Conservation (phyloP, 2,329 filamentous ascomycete genomes). For the Diaporthe sp. region DNA sequence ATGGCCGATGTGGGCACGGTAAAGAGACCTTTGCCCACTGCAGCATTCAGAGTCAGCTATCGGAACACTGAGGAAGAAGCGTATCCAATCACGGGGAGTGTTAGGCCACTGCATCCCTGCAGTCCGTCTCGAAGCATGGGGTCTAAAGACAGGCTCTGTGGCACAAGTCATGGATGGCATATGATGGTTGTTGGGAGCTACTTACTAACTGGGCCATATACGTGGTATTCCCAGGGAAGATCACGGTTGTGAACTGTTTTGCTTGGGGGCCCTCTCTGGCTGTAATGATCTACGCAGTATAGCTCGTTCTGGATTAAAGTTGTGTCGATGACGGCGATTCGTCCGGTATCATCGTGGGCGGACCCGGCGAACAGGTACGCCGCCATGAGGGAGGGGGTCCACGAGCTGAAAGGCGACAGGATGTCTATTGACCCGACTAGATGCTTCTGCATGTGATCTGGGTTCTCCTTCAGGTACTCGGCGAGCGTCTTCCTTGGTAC, state of each 20-base stretch:
- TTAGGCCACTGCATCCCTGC: not conserved
- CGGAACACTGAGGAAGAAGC: no score
- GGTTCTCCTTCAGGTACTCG: not conserved
- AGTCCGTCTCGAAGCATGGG: not conserved
- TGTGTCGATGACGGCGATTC: conserved; percentile 8
- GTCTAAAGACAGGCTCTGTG: not conserved
- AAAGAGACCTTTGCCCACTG: conserved; percentile 1
- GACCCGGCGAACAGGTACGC: not conserved
- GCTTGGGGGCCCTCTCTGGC: not conserved
- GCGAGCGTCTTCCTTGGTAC: not conserved
- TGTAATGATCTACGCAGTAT: conserved; percentile 15
- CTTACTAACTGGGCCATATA: conserved; percentile 6
- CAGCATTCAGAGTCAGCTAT: not conserved
- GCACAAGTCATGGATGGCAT: not conserved
- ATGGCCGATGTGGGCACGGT: not conserved
- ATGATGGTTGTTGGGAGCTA: not conserved
- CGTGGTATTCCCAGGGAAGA: conserved; percentile 13
- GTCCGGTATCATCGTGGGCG: not conserved
- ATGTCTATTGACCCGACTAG: not conserved
- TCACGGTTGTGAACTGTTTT: not conserved
- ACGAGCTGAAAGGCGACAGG: conserved; percentile 14
- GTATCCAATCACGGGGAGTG: not conserved
- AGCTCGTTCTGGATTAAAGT: conserved; percentile 16
- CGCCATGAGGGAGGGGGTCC: conserved; percentile 14
- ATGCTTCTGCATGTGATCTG: conserved; percentile 19